A percentile compares a stretch with the other conserved stretches of the same genome.
These are phyloP conservation scores for Cladorrhinum sp. DNA, from an alignment of 2,329 filamentous ascomycete genomes.

Conservation along the genomic window DNA sequence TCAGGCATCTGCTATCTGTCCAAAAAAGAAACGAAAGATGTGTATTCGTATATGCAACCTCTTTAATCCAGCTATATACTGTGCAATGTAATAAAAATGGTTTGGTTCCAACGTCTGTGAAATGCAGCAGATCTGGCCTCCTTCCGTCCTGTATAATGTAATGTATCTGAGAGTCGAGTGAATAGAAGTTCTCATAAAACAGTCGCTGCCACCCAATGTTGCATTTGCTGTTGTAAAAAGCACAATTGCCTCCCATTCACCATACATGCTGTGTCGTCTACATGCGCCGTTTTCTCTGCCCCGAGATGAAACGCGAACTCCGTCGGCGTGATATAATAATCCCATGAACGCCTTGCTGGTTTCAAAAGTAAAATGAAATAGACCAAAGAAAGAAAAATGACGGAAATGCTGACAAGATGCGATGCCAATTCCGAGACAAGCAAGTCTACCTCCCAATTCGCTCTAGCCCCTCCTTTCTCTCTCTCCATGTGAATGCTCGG, in stretches of 20 bases:
- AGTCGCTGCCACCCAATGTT: background rate
- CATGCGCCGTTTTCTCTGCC: background rate
- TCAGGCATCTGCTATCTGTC: background rate
- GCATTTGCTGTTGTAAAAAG: background rate
- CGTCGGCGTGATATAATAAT: background rate
- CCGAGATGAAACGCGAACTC: background rate
- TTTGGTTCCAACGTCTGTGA: background rate
- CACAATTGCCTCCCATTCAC: background rate
- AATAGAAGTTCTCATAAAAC: background rate
- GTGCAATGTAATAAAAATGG: background rate
- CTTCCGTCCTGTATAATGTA: background rate
- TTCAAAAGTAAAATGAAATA: background rate
- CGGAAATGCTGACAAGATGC: constrained; percentile 14
- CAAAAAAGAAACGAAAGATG: background rate
- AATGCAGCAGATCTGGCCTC: background rate
- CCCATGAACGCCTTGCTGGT: constrained; percentile 4
- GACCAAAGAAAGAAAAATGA: background rate
- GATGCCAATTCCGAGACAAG: background rate
- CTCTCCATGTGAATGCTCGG: background rate
- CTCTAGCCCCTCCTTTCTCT: background rate
- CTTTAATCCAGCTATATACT: background rate
- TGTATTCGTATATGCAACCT: background rate
- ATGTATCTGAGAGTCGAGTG: background rate
- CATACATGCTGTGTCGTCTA: background rate
- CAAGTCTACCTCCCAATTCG: constrained; percentile 11